Evolutionary conservation across 2,329 filamentous ascomycete genomes (phyloP).

Genomic region (Sporothrix globosa): DNA sequence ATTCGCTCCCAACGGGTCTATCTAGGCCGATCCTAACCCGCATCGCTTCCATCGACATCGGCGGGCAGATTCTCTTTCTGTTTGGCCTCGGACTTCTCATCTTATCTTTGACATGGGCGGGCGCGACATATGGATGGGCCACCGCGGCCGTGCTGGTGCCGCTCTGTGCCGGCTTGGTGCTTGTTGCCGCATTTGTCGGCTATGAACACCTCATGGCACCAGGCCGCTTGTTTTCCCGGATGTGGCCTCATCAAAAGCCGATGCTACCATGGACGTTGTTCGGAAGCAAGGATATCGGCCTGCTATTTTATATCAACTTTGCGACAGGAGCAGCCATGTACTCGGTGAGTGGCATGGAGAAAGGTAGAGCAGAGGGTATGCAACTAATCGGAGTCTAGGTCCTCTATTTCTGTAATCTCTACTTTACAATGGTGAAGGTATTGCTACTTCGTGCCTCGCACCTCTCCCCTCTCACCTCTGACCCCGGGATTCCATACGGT

Average conservation of each 20-base stretch:
- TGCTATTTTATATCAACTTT: conserved; percentile 67
- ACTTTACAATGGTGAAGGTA: conserved; percentile 62
- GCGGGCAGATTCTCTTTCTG: conserved; percentile 61
- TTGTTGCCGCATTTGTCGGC: conserved; percentile 50
- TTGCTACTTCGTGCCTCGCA: no score
- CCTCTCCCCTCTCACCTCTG: no score
- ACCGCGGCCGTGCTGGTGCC: conserved; percentile 54
- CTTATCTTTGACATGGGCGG: conserved; percentile 60
- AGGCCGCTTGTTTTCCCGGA: conserved; percentile 49
- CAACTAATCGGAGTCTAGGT: conserved; percentile 49
- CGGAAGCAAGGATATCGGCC: conserved; percentile 58
- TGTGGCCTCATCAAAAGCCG: conserved; percentile 59
- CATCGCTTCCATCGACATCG: conserved; percentile 58
- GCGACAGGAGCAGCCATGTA: conserved; percentile 60
- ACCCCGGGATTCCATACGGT: no score
- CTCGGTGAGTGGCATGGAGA: conserved; percentile 43
- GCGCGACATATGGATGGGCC: conserved; percentile 56
- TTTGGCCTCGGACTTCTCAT: conserved; percentile 58
- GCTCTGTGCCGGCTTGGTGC: conserved; percentile 50
- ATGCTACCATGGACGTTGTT: conserved; percentile 65
- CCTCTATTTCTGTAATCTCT: conserved; percentile 70
- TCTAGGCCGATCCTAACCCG: conserved; percentile 46
- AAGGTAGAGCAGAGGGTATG: not conserved
- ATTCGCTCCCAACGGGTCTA: no score
- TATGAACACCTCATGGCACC: conserved; percentile 61